phyloP scores from a whole-genome alignment of 805 yeast species.

The Candida endomychidarum region DNA sequence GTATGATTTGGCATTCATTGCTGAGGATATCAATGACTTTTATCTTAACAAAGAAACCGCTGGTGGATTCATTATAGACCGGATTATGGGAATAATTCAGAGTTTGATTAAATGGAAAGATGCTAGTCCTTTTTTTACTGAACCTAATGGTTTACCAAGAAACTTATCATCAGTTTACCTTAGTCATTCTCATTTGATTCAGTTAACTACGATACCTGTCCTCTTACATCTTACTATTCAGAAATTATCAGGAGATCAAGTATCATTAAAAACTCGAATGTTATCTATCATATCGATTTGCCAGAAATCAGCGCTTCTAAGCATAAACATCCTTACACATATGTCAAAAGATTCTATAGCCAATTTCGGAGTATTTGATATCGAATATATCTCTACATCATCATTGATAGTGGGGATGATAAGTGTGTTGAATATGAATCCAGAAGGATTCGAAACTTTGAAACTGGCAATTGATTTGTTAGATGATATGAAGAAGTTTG shows the following conservation, averaged over 20 bases:
- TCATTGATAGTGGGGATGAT: slow-evolving; percentile 9
- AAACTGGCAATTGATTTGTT: slow-evolving; percentile 5
- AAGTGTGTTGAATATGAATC: slow-evolving; percentile 6
- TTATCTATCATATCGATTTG: slow-evolving; percentile 6
- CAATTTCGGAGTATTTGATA: slow-evolving; percentile 6
- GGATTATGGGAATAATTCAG: slow-evolving; percentile 7
- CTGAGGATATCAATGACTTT: slow-evolving; percentile 8
- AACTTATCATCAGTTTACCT: slow-evolving; percentile 5
- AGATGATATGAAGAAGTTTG: slow-evolving; percentile 7
- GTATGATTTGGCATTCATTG: slow-evolving; percentile 7
- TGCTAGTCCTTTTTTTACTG: slow-evolving; percentile 8
- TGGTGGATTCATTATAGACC: background rate
- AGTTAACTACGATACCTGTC: slow-evolving; percentile 8
- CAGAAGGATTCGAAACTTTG: slow-evolving; percentile 5
- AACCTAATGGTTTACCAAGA: background rate
- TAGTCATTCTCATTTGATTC: slow-evolving; percentile 9
- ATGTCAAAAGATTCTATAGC: slow-evolving; percentile 7
- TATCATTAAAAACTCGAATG: slow-evolving; percentile 5
- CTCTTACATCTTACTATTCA: slow-evolving; percentile 5
- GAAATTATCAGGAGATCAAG: slow-evolving; percentile 3
- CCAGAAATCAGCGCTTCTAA: slow-evolving; percentile 8
- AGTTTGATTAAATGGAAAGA: slow-evolving; percentile 9
- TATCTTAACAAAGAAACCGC: slow-evolving; percentile 2
- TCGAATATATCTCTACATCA: slow-evolving; percentile 8
- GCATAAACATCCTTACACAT: slow-evolving; percentile 6